A percentile compares a stretch with the other conserved stretches of the same genome.
Conservation (phyloP, 2,329 filamentous ascomycete species). For the Alternaria tenuissima region DNA sequence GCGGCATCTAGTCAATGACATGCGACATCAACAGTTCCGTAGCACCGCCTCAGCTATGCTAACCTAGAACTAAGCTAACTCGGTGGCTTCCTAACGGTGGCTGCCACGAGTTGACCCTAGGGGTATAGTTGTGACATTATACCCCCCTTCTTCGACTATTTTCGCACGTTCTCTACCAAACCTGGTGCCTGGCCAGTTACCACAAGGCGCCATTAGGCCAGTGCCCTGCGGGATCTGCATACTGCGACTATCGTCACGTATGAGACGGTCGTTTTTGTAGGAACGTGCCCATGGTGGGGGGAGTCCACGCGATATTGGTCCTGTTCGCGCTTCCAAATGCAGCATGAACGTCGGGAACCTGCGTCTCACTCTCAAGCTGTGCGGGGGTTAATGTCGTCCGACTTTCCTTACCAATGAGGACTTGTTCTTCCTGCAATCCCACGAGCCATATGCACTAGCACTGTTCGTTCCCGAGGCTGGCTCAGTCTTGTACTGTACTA, state of each 20-base stretch:
- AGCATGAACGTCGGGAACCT: slow-evolving; percentile 26
- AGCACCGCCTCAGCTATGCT: slow-evolving; percentile 13
- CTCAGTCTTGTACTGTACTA: neutral
- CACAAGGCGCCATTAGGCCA: slow-evolving; percentile 16
- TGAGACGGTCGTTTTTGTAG: slow-evolving; percentile 31
- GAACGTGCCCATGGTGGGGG: slow-evolving; percentile 18
- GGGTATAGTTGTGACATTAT: slow-evolving; percentile 31
- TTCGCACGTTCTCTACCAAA: slow-evolving; percentile 6
- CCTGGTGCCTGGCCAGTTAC: slow-evolving; percentile 18
- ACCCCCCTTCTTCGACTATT: slow-evolving; percentile 24
- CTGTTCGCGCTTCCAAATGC: slow-evolving; percentile 25
- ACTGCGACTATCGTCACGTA: slow-evolving; percentile 35
- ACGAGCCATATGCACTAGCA: neutral
- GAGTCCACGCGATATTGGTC: slow-evolving; percentile 16
- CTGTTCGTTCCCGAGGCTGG: neutral
- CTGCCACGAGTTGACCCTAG: slow-evolving; percentile 19
- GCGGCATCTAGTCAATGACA: slow-evolving; percentile 27
- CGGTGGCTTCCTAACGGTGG: slow-evolving; percentile 12
- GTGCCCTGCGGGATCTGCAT: slow-evolving; percentile 19
- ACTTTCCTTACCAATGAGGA: slow-evolving; percentile 5
- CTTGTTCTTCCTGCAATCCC: slow-evolving; percentile 4
- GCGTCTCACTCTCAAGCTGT: slow-evolving; percentile 18
- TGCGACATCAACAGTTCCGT: slow-evolving; percentile 22
- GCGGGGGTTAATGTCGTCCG: slow-evolving; percentile 3
- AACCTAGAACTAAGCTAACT: slow-evolving; percentile 20